Conservation (phyloP, 1,284 basidiomycete species). For the Cryptococcus maquisensis region DNA sequence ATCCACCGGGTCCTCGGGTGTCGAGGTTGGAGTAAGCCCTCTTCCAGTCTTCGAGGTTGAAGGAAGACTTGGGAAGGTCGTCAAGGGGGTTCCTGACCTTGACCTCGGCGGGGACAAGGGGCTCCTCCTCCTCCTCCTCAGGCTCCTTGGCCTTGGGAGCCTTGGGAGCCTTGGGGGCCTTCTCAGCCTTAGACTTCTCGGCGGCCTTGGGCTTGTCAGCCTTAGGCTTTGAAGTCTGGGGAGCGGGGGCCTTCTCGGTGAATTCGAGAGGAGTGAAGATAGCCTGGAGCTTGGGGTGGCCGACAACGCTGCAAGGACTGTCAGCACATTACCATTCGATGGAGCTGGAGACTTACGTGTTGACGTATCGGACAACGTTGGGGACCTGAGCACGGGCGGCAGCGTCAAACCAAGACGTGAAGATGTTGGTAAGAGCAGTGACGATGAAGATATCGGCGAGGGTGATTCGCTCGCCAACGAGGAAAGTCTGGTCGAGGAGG, state of each 20-base stretch:
- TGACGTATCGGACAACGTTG: conserved; percentile 74
- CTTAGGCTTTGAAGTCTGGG: conserved; percentile 57
- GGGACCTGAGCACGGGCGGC: conserved; percentile 63
- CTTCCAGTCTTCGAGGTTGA: conserved; percentile 98
- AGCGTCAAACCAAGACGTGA: conserved; percentile 58
- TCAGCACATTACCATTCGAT: not conserved
- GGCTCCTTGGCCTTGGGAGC: conserved; percentile 57
- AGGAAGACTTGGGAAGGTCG: conserved; percentile 78
- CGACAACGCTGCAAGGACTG: conserved; percentile 55
- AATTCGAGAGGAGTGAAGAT: conserved; percentile 58
- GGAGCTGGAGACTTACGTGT: conserved; percentile 54
- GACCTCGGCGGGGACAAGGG: conserved; percentile 59
- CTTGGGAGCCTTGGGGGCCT: conserved; percentile 50
- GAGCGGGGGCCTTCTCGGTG: conserved; percentile 68
- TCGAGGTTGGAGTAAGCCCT: conserved; percentile 96
- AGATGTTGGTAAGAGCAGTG: conserved; percentile 55
- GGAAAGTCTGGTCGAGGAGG: conserved; percentile 77
- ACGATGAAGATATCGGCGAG: conserved; percentile 81
- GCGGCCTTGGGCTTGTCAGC: conserved; percentile 49
- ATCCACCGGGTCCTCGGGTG: conserved; percentile 65
- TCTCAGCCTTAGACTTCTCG: conserved; percentile 49
- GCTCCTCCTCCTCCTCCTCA: conserved; percentile 65
- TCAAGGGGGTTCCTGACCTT: conserved; percentile 94
- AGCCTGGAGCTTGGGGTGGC: conserved; percentile 70
- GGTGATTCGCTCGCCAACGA: conserved; percentile 90